Base-by-base conservation (phyloP, 441 rosid species). In the Gossypium gossypioides region DNA sequence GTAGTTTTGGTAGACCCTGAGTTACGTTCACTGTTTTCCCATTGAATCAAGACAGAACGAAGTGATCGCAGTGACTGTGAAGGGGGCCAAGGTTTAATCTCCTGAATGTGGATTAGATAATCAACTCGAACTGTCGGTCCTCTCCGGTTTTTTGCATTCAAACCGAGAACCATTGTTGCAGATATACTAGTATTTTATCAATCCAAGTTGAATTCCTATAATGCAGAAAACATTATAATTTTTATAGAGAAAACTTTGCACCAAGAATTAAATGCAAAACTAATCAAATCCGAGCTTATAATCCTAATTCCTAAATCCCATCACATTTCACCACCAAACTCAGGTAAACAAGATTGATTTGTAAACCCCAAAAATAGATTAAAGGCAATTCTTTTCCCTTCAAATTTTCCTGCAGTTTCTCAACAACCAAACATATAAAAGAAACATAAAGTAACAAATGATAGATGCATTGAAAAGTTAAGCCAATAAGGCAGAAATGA, bases 61-160 rank as follows among this genome's bases (percentile, higher is more conserved):
- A 95, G 86, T 19, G 96, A 88, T 76, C 87, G 79, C 58, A 95
- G 86, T 6, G 99, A 91, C 75, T 95, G 97, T 37, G 99, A 90
- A 22, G 99, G 99, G 3, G 99, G 99, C 99, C 99, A 95, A 32
- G 97, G 99, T 81, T 87, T 92, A 86, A 95, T 79, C 61, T 95
- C 96, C 76, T 85, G 91, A 81, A 95, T 80, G 79, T 87, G 88
- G 76, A 95, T 80, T 32, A 86, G 25, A 78, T 95, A 95, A 79
- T 85, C 82, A 44, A 86, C 82, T 68, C 83, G 94, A 65, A 86
- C 75, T 0, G 85, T 71, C 22, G 86, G 75, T 37, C 84, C 85
- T 86, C 81, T 88, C 79, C 80, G 69, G 83, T 59, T 86, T 86
- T 87, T 94, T 6, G 86, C 80, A 83, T 37, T 87, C 74, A 80